A percentile compares a stretch with the other conserved stretches of the same genome.
Evolutionary conservation across 139 green algal species (phyloP).

Genomic region (Eudorina sp.): DNA sequence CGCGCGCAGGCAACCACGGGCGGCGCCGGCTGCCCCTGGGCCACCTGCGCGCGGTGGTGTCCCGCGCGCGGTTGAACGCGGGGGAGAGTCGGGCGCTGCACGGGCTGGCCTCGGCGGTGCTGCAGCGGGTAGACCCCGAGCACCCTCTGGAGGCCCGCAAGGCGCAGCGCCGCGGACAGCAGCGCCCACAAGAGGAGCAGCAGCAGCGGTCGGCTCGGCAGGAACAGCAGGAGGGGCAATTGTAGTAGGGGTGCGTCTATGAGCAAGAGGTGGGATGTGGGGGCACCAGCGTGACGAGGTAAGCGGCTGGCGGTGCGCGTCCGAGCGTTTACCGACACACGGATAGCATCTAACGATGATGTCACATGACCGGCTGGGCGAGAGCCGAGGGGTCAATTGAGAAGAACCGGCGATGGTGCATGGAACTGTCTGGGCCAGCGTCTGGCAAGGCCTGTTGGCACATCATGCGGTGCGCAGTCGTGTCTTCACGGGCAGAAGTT

Average conservation of each 20-base stretch:
- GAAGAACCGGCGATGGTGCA: too few species aligned
- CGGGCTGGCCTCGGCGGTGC: slow-evolving; percentile 57
- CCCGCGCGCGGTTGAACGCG: slow-evolving; percentile 53
- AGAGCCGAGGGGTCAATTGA: too few species aligned
- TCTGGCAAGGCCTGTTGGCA: too few species aligned
- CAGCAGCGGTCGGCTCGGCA: background rate
- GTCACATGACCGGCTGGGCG: too few species aligned
- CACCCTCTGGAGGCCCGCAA: slow-evolving; percentile 38
- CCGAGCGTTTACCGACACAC: too few species aligned
- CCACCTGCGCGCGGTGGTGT: slow-evolving; percentile 59
- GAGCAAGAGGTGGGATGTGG: too few species aligned
- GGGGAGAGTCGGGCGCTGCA: slow-evolving; percentile 65
- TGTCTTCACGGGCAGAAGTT: too few species aligned
- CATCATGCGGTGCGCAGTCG: too few species aligned
- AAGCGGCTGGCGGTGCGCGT: too few species aligned
- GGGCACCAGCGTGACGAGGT: too few species aligned
- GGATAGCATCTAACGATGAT: too few species aligned
- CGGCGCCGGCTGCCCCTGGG: slow-evolving; percentile 59
- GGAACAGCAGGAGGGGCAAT: background rate
- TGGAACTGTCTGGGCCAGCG: too few species aligned
- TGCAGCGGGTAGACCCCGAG: slow-evolving; percentile 34
- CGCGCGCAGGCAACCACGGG: slow-evolving; percentile 61
- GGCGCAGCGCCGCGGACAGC: background rate
- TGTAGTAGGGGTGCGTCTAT: background rate
- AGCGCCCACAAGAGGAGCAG: background rate